Base-by-base conservation (phyloP, 352 stramenopile genomes). In the Achlya hypogyna region DNA sequence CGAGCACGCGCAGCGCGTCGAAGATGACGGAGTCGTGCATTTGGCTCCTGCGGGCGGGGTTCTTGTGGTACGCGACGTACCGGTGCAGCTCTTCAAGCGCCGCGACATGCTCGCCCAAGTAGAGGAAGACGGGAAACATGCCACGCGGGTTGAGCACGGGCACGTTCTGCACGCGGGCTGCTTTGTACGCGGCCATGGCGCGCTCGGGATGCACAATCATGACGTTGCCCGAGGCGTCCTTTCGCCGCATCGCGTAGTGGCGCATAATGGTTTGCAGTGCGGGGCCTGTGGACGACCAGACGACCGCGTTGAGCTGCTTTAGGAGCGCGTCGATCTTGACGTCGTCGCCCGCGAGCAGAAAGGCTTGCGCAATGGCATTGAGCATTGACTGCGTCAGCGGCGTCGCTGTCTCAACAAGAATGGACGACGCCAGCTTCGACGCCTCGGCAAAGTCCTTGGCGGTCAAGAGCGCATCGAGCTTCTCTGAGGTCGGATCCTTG, bases 261-360 rank as follows among this genome's bases (percentile, higher is more conserved):
- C 47, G 45, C 23, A 64, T 64, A 22, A 51, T 25, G 5, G 22
- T 31, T 5, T 38, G 20, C 2, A 53, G 35, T 38, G 34, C 23
- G 27, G 35, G 32, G 38, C 38, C 38, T 1, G 38, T n/a, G 18
- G 20, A 16, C n/a, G 54, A 38, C 54, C 54, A 64, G 18, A 20
- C 9, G 5, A 23, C 18, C 35, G 35, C 34, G 18, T 49, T 35
- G 35, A 64, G 27, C 4, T 20, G 47, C 35, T 3, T 25, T 6
- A 91, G 28, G 18, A 91, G 40, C 35, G 66, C 72, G 28, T 73
- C 73, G 3, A 91, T 66, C 71, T 88, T 88, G 52, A 80, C 76
- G 59, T 78, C 53, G 40, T 88, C 69, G n/a, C 70, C 71, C 16
- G 74, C 76, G 51, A 54, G 45, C 25, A 88, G 79, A 71, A 79